Conservation (phyloP, 2,329 filamentous ascomycete genomes). For the Diaporthe ampelina region DNA sequence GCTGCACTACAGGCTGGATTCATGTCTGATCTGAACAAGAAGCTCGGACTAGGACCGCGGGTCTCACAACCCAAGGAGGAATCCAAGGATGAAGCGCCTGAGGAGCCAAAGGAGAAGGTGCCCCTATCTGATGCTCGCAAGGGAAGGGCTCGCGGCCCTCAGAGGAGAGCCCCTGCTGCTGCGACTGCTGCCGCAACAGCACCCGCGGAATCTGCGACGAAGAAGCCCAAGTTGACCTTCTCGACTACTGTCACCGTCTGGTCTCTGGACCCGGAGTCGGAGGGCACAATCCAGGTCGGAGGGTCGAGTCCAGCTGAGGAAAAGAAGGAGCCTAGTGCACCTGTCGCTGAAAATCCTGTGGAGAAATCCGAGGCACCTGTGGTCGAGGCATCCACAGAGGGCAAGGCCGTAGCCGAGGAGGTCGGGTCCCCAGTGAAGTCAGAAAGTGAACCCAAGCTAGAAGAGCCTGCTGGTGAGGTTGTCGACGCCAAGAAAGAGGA, state of each 20-base stretch:
- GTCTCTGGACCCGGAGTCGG: slow-evolving; percentile 66
- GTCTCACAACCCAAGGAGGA: slow-evolving; percentile 76
- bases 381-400: slow-evolving; percentile 27
- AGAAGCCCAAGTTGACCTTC: slow-evolving; percentile 60
- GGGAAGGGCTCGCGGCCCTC: slow-evolving; percentile 88
- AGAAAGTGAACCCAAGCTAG: slow-evolving; percentile 32
- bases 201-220: slow-evolving; percentile 48
- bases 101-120: slow-evolving; percentile 76
- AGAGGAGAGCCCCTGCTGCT: slow-evolving; percentile 61
- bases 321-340: slow-evolving; percentile 36
- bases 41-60: slow-evolving; percentile 88
- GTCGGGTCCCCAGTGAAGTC: background rate
- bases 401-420: slow-evolving; percentile 26
- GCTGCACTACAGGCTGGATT: slow-evolving; percentile 92
- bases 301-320: background rate
- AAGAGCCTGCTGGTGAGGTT: slow-evolving; percentile 32
- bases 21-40: slow-evolving; percentile 92
- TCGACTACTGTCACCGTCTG: slow-evolving; percentile 63
- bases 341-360: background rate
- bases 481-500: slow-evolving; percentile 41
- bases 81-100: slow-evolving; percentile 67
- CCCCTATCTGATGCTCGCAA: slow-evolving; percentile 93
- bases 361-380: slow-evolving; percentile 36
- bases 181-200: slow-evolving; percentile 48
- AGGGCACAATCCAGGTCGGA: slow-evolving; percentile 57